These are phyloP conservation scores for Selenicereus undatus DNA, from an alignment of 148 eudicot genomes.

Conservation along the genomic window DNA sequence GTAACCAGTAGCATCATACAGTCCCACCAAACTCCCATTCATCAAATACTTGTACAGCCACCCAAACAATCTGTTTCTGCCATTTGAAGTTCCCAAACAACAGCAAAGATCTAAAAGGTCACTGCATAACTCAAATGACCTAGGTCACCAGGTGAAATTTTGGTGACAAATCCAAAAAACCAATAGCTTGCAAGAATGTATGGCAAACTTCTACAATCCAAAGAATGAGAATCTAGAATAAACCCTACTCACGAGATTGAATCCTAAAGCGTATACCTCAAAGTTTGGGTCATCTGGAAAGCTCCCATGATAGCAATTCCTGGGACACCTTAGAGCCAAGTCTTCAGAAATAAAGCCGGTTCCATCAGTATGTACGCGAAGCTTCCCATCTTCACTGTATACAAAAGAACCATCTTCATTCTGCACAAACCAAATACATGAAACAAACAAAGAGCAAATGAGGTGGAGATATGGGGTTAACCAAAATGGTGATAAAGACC, in stretches of 20 bases:
- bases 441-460: too few species aligned
- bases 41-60: background rate
- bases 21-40: background rate
- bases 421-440: slow-evolving; percentile 20
- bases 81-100: background rate
- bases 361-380: slow-evolving; percentile 60
- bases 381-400: slow-evolving; percentile 23
- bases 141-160: background rate
- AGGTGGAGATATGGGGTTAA: background rate
- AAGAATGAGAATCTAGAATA: background rate
- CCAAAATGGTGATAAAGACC: background rate
- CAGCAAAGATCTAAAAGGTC: background rate
- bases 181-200: background rate
- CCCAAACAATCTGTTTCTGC: background rate
- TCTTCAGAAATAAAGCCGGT: slow-evolving; percentile 71
- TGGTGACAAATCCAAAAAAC: background rate
- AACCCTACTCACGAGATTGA: background rate
- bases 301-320: slow-evolving; percentile 34
- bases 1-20: background rate
- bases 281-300: slow-evolving; percentile 20
- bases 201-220: background rate
- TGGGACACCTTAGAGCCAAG: slow-evolving; percentile 47
- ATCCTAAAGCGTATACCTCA: slow-evolving; percentile 31
- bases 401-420: slow-evolving; percentile 39
- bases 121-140: too few species aligned